Conservation (phyloP, 2,329 filamentous ascomycete genomes). For the Xylaria sp. region DNA sequence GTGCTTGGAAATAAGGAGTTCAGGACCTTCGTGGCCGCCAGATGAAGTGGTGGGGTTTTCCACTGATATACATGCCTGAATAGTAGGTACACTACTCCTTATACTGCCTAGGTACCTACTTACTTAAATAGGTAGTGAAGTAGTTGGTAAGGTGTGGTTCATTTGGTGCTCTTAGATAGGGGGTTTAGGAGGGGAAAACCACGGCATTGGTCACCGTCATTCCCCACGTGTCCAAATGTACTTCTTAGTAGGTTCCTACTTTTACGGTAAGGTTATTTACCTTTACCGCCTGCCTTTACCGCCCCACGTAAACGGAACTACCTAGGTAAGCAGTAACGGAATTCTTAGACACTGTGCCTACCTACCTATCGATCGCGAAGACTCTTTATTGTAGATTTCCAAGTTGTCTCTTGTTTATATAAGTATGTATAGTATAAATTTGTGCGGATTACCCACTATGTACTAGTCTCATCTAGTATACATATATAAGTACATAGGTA, state of each 20-base stretch:
- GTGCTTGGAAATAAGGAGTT: constrained; percentile 18
- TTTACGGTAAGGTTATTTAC: neutral
- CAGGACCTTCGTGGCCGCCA: constrained; percentile 14
- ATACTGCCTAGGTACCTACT: neutral
- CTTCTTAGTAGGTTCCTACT: neutral
- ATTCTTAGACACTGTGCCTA: neutral
- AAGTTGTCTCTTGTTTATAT: too few species aligned
- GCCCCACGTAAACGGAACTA: neutral
- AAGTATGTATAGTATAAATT: too few species aligned
- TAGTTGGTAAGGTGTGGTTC: neutral
- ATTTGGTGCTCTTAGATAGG: neutral
- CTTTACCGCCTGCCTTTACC: neutral
- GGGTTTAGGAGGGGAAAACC: neutral
- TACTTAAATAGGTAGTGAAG: too few species aligned
- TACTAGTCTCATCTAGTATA: too few species aligned
- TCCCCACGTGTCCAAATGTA: constrained; percentile 13
- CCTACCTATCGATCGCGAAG: too few species aligned
- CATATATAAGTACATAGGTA: too few species aligned
- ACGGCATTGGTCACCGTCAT: constrained; percentile 17
- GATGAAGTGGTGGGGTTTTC: constrained; percentile 17
- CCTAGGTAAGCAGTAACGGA: neutral
- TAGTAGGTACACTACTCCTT: too few species aligned
- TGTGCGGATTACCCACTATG: too few species aligned
- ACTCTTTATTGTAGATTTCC: too few species aligned
- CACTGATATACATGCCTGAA: neutral